These are phyloP conservation scores for Ophiocordyceps camponoti-saundersi DNA, from an alignment of 2,329 filamentous ascomycete genomes.

Conservation along the genomic window DNA sequence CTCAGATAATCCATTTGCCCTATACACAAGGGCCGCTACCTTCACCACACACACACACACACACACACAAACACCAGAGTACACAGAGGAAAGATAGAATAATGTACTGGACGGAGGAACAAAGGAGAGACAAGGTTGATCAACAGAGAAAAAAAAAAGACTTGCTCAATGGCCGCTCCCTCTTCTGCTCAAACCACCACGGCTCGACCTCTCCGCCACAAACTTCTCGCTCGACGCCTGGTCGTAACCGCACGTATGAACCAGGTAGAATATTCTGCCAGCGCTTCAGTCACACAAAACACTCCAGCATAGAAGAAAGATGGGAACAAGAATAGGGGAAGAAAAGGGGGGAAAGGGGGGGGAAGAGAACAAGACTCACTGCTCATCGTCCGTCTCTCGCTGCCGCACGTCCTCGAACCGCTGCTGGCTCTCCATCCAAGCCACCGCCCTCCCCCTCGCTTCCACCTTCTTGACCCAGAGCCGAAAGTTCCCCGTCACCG, in stretches of 20 bases:
- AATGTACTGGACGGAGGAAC: no score
- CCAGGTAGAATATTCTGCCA: slow-evolving; percentile 31
- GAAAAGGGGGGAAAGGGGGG: neutral
- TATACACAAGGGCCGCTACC: no score
- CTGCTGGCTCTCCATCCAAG: slow-evolving; percentile 59
- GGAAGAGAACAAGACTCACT: slow-evolving; percentile 37
- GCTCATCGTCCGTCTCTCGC: slow-evolving; percentile 53
- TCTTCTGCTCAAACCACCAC: neutral
- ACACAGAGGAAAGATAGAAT: no score
- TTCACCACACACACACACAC: no score
- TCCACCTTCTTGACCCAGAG: slow-evolving; percentile 73
- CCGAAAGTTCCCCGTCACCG: slow-evolving; percentile 72
- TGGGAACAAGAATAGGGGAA: neutral
- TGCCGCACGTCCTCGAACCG: slow-evolving; percentile 58
- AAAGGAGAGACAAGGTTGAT: no score
- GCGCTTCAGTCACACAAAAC: neutral
- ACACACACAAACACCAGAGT: no score
- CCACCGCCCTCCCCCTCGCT: slow-evolving; percentile 42
- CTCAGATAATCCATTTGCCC: no score
- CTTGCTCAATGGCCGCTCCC: neutral
- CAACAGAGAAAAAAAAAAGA: no score
- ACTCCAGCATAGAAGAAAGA: no score
- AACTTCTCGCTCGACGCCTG: slow-evolving; percentile 29
- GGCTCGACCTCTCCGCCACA: slow-evolving; percentile 20
- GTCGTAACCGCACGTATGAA: slow-evolving; percentile 35